These are phyloP conservation scores for Trypanosoma brucei DNA, from an alignment of 208 protist genomes.

Conservation along the genomic window DNA sequence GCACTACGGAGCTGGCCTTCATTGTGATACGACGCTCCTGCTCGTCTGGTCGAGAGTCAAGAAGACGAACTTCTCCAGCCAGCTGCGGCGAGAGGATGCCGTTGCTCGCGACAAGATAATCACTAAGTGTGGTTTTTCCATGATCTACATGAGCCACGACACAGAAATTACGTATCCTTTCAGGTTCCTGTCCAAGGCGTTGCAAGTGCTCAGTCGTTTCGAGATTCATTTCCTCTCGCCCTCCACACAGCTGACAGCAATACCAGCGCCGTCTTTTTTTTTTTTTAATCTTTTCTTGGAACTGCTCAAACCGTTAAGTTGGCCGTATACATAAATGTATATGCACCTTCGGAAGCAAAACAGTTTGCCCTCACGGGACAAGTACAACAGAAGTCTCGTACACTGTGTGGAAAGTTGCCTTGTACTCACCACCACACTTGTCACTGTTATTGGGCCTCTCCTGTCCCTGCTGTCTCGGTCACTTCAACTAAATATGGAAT, in stretches of 20 bases:
- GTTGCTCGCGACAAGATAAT: conserved; percentile 96
- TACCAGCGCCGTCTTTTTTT: too few species aligned
- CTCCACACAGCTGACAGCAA: background rate
- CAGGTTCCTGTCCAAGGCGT: conserved; percentile 60
- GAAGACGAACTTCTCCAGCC: conserved; percentile 96
- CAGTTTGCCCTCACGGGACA: too few species aligned
- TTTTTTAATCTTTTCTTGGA: too few species aligned
- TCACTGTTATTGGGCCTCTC: too few species aligned
- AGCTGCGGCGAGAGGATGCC: conserved; percentile 96
- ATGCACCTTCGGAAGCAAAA: too few species aligned
- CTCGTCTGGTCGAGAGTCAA: conserved; percentile 96
- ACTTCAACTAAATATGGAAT: too few species aligned
- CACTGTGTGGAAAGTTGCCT: too few species aligned
- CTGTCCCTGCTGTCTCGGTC: too few species aligned
- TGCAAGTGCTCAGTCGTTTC: conserved; percentile 39
- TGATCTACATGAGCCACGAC: conserved; percentile 99
- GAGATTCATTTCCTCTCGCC: conserved; percentile 27
- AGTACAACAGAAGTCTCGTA: too few species aligned
- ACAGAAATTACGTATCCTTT: conserved; percentile 94
- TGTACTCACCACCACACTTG: too few species aligned
- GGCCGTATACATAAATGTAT: too few species aligned
- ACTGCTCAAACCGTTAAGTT: too few species aligned
- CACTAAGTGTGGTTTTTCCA: conserved; percentile 98
- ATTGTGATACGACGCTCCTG: conserved; percentile 99
- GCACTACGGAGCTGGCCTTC: conserved; percentile 97